Base-by-base conservation (phyloP, 2,329 filamentous ascomycete species). In the Pestalotiopsis sp. region DNA sequence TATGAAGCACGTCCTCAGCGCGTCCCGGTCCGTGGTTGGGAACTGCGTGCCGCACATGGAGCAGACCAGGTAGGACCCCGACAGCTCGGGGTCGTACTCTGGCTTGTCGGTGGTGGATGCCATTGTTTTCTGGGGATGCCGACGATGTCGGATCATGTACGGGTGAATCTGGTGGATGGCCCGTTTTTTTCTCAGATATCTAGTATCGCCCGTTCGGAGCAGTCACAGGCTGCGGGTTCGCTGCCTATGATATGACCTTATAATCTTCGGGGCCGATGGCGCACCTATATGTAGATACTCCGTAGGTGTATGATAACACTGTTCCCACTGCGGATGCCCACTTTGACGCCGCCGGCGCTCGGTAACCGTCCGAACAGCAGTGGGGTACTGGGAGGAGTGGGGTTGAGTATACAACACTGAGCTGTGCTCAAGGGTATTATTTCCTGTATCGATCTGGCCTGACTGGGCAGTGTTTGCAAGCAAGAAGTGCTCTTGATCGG, bases 11-110 rank as follows among this genome's bases (percentile, higher is more conserved):
- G 83, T 86, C 66, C 80, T 84, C 58, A 89, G 80, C 36, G 83
- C 75, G 13, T 79, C 70, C 56, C 81, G 80, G 70, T 89, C 83
- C 0, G 84, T 76, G 2, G 83, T 82, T 59, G 89, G 87, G 78
- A 85, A 93, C 75, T 94, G 92, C 0, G 91, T 93, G 25, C 91
- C 92, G 77, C 92, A 94, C 4, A 91, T 86, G 9, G 83, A 84
- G 81, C 92, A 94, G 72, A 93, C 83, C 45, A 91, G 84, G 74
- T 74, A 77, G 31, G 73, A 69, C 36, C 69, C 73, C 17, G 76
- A 78, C 20, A 56, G 68, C 14, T 70, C 63, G 3, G 73, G 72
- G 49, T 77, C 72, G 59, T 77, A 62, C 20, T 38, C 38, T 38
- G 62, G 41, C 25, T 45, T 23, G 9, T 41, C 62, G 57, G 57